Evolutionary conservation across 306 rosid genomes (phyloP).

Genomic region (Aeschynomene evenia): DNA sequence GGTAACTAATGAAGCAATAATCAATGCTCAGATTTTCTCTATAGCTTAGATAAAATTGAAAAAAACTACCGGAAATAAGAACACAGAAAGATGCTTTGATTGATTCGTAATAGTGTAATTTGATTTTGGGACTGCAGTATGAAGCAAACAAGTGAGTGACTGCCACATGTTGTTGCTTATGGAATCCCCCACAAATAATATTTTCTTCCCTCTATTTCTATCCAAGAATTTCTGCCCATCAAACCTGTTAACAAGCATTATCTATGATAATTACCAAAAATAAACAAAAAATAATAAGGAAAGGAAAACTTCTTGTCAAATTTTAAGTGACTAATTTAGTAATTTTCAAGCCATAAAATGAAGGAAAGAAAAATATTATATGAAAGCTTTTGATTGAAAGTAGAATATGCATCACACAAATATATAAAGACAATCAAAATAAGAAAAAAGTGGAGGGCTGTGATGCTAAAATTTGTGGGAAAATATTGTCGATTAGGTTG

Average conservation of each 20-base stretch:
- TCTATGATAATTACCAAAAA: background rate
- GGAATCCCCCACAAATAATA: conserved; percentile 83
- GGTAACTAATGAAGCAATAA: background rate
- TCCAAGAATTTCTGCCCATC: conserved; percentile 59
- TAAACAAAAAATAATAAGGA: background rate
- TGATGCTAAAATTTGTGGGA: no score
- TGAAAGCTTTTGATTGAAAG: background rate
- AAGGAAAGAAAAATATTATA: background rate
- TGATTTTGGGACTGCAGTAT: conserved; percentile 51
- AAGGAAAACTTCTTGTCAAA: background rate
- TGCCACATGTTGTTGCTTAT: conserved; percentile 81
- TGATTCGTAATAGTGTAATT: conserved; percentile 32
- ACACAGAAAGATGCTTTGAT: conserved; percentile 29
- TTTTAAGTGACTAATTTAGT: background rate
- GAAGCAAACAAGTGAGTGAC: conserved; percentile 67
- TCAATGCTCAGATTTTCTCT: background rate
- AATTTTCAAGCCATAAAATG: background rate
- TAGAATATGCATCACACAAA: background rate
- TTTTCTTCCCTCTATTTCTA: conserved; percentile 58
- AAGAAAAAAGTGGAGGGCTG: background rate
- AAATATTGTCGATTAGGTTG: no score
- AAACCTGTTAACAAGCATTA: conserved; percentile 41
- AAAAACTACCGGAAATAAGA: conserved; percentile 46
- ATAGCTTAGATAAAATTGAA: background rate
- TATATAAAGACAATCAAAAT: background rate